Evolutionary conservation across 2,329 filamentous ascomycete species (phyloP), one percentile per base, ranked within the genome.

Genomic region (Arthrobotrys pseudoclavata): DNA sequence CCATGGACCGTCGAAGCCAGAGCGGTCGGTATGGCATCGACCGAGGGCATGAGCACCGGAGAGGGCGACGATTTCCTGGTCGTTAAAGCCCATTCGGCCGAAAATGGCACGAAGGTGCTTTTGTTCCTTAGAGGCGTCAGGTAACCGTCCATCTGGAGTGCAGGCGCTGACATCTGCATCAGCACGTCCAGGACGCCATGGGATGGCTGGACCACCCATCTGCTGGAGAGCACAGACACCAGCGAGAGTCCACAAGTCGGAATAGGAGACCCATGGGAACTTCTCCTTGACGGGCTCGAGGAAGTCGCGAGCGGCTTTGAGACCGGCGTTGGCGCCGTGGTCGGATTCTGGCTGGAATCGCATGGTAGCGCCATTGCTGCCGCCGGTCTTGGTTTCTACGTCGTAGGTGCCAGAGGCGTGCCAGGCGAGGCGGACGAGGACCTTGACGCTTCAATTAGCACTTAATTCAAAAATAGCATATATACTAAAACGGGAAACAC

Each of bases 341-440:
- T 91, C 90, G 77, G 89, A 87, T 86, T 98, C 96, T 55, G 95
- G 94, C 24, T 90, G 87, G 84, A 97, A 98, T 83, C 96, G 90
- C 96, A 98, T 98, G 80, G 94, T 97, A 72, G 95, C 95, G 80
- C 96, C 95, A 84, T 98, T 97, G 87, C 92, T 95, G 81, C 95
- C 95, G 82, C 95, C 96, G 53, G 95, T 98, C 80, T 89, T 88
- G 26, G 94, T 97, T 83, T 89, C 89, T 86, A 91, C 92, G 84
- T 98, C 95, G 83, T 91, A 98, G 82, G 95, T 99, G 81, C 95
- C 95, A 81, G 91, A 94, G 80, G 91, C 90, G 86, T 98, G 96
- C 95, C 96, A 98, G 79, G 93, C 95, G 81, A 98, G 89, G 82
- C 95, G 90, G 80, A 98, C 86, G 70, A 98, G 87, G 78, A 98